These are phyloP conservation scores for Salmacisia buchloeana DNA, from an alignment of 1,284 basidiomycete genomes.

Conservation along the genomic window DNA sequence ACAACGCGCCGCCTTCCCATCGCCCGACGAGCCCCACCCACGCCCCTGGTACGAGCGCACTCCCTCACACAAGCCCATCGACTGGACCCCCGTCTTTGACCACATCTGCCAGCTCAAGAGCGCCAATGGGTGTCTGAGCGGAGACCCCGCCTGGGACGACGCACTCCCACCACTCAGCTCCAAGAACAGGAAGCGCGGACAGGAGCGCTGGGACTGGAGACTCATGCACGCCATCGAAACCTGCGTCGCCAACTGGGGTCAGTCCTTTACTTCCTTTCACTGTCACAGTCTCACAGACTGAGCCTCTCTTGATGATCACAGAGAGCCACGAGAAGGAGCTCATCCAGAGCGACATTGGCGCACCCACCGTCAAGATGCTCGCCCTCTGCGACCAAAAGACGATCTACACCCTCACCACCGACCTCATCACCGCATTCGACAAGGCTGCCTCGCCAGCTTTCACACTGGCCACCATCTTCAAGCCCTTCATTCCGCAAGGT, in stretches of 20 bases:
- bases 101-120: not conserved
- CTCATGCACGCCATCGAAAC: not conserved
- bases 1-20: not conserved
- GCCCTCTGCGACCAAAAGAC: not conserved
- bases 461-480: not conserved
- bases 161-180: too few species aligned
- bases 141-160: not conserved
- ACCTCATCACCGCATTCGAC: not conserved
- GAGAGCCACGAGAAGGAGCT: not conserved
- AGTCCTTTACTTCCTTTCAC: not conserved
- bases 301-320: not conserved
- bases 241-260: not conserved
- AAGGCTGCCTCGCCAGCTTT: too few species aligned
- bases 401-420: not conserved
- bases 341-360: not conserved
- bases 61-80: not conserved
- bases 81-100: not conserved
- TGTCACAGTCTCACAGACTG: not conserved
- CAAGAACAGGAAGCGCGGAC: not conserved
- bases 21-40: not conserved
- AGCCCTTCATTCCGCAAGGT: not conserved
- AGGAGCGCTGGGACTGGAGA: not conserved
- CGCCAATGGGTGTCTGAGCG: not conserved
- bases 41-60: conserved; percentile 1
- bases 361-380: not conserved